Base-by-base conservation (phyloP, 1,139 yeast species). In the Meyerozyma guilliermondii region DNA sequence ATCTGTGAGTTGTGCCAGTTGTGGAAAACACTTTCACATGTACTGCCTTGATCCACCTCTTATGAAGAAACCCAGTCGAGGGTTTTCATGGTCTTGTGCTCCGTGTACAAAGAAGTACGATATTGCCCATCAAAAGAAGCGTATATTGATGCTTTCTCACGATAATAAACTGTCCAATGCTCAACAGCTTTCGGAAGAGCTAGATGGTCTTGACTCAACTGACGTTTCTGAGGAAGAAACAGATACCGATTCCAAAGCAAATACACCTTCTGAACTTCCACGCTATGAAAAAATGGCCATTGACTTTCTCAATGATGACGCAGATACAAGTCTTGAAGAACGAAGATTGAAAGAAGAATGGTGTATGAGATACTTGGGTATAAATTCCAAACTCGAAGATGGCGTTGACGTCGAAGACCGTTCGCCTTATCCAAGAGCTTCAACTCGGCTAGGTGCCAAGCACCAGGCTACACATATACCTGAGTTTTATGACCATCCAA, bases 31-130 rank as follows among this genome's bases (percentile, higher is more conserved):
- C 49, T 87, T 80, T 52, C 98, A 91, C 64, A 79, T 89, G 81
- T 69, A 78, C 39, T 91, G 98, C 59, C 76, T 91, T 39, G 89
- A 85, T 48, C 96, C 97, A 1, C 97, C 97, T 0, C 62, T 88
- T 37, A 59, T 77, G 42, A 78, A 79, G 51, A 87, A 87, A 53
- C 97, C 96, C 0, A 82, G 88, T 39, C 67, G 95, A 45, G 96
- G 96, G 1, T 86, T 88, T 58, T 87, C 89, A 6, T 91, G 97
- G 97, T 76, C 89, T n/a, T 91, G 97, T 69, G 92, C 88, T 20
- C 60, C 69, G 3, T 89, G 97, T 63, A 74, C 86, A 16, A 78
- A 76, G 51, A 69, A 59, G 34, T 61, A 66, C 39, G 78, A 69
- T 46, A 59, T 67, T 35, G 72, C 68, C 45, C 50, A 69, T 44